phyloP scores from a whole-genome alignment of 768 basidiomycete species.

The Termitomyces sp. region DNA sequence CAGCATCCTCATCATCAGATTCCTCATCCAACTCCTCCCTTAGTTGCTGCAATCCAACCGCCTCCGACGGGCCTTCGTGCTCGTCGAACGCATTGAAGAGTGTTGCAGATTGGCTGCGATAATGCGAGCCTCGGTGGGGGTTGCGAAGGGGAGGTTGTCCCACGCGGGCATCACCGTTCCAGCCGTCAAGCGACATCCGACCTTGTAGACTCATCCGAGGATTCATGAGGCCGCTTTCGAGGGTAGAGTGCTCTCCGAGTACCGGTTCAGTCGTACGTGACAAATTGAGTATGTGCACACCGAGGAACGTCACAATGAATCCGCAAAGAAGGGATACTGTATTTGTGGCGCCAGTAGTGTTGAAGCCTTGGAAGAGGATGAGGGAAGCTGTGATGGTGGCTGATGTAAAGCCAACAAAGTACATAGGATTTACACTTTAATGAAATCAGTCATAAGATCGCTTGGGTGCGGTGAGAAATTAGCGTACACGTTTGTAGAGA shows the following conservation, averaged over 20 bases:
- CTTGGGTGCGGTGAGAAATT: neutral
- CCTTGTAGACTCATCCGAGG: slow-evolving; percentile 81
- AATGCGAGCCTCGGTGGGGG: slow-evolving; percentile 62
- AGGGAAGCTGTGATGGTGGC: slow-evolving; percentile 91
- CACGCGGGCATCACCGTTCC: slow-evolving; percentile 41
- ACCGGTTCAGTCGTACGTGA: slow-evolving; percentile 57
- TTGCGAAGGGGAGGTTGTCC: slow-evolving; percentile 33
- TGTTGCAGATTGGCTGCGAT: slow-evolving; percentile 59
- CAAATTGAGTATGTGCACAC: slow-evolving; percentile 91
- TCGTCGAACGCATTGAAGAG: slow-evolving; percentile 79
- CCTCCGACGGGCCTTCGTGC: slow-evolving; percentile 33
- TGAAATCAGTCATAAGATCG: neutral
- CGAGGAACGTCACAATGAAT: slow-evolving; percentile 91
- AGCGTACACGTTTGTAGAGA: slow-evolving; percentile 94
- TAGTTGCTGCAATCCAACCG: slow-evolving; percentile 57
- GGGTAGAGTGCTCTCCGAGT: slow-evolving; percentile 39
- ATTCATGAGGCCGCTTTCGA: slow-evolving; percentile 69
- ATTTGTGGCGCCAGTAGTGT: slow-evolving; percentile 78
- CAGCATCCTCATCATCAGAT: slow-evolving; percentile 39
- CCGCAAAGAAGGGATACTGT: slow-evolving; percentile 87
- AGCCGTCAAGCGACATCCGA: slow-evolving; percentile 76
- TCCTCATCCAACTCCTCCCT: slow-evolving; percentile 45
- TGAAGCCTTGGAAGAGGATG: slow-evolving; percentile 96
- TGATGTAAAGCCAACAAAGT: slow-evolving; percentile 95
- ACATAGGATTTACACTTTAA: slow-evolving; percentile 90